Percentiles rank a stretch among this genome's conserved stretches.
Evolutionary conservation across 768 basidiomycete species (phyloP).

Genomic region (Rhizopogon salebrosus): DNA sequence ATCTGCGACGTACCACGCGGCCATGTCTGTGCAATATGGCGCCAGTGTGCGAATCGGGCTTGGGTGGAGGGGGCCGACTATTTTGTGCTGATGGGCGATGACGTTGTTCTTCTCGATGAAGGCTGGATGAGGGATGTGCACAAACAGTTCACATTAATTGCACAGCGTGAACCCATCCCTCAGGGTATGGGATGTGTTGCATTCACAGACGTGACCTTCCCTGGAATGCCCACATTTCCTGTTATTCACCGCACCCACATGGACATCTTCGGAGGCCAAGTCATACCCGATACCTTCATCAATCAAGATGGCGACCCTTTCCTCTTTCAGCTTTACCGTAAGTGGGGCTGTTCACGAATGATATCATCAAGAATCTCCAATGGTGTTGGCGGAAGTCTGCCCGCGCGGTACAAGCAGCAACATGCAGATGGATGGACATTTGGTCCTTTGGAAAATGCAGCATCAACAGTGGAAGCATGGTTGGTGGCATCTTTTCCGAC

Average conservation of each 20-base stretch:
- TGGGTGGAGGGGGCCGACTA: slow-evolving; percentile 46
- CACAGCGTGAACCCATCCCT: slow-evolving; percentile 26
- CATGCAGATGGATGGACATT: slow-evolving; percentile 46
- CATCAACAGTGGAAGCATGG: slow-evolving; percentile 31
- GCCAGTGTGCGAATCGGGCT: slow-evolving; percentile 42
- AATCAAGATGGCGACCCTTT: slow-evolving; percentile 60
- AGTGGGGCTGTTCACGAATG: slow-evolving; percentile 48
- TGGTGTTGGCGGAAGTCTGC: slow-evolving; percentile 37
- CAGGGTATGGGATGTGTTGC: slow-evolving; percentile 53
- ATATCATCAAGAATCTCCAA: slow-evolving; percentile 38
- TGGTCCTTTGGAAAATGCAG: slow-evolving; percentile 37
- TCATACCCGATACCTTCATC: slow-evolving; percentile 47
- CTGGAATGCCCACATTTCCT: slow-evolving; percentile 61
- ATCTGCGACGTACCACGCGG: slow-evolving; percentile 37
- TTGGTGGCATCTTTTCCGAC: slow-evolving; percentile 20
- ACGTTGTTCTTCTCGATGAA: slow-evolving; percentile 43
- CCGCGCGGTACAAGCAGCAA: slow-evolving; percentile 44
- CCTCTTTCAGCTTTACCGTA: slow-evolving; percentile 55
- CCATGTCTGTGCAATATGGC: slow-evolving; percentile 50
- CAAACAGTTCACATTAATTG: slow-evolving; percentile 31
- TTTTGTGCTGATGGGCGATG: slow-evolving; percentile 51
- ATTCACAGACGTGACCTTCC: slow-evolving; percentile 50
- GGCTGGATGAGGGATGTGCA: slow-evolving; percentile 47
- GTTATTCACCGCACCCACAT: slow-evolving; percentile 51
- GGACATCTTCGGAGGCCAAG: slow-evolving; percentile 45